Conservation (phyloP, 768 basidiomycete species). For the Kwoniella sp. region DNA sequence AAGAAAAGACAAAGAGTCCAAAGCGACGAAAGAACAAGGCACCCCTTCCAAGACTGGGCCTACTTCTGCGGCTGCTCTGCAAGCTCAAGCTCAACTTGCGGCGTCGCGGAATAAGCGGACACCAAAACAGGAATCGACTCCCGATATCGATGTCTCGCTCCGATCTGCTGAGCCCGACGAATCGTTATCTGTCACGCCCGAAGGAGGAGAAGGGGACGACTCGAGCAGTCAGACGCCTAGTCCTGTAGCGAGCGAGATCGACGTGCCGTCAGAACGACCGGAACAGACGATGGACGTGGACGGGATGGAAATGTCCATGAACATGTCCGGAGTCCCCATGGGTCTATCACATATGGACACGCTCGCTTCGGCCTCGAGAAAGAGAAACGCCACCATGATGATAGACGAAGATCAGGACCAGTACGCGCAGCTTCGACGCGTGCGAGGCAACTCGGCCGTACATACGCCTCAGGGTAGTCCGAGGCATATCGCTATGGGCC, state of each 20-base stretch:
- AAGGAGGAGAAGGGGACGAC: slow-evolving; percentile 37
- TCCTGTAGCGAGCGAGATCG: slow-evolving; percentile 25
- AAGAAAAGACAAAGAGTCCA: slow-evolving; percentile 52
- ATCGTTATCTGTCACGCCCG: slow-evolving; percentile 31
- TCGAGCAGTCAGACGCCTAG: slow-evolving; percentile 40
- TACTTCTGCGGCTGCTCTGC: slow-evolving; percentile 44
- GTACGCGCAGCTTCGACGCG: slow-evolving; percentile 32
- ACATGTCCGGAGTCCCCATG: slow-evolving; percentile 16
- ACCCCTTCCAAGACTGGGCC: slow-evolving; percentile 44
- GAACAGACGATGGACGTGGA: slow-evolving; percentile 32
- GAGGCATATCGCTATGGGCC: slow-evolving; percentile 24
- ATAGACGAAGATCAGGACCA: slow-evolving; percentile 42
- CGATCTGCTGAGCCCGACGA: slow-evolving; percentile 39
- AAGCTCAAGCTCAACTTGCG: slow-evolving; percentile 44
- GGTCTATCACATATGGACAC: slow-evolving; percentile 23
- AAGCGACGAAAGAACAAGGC: slow-evolving; percentile 35
- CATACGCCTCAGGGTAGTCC: slow-evolving; percentile 43
- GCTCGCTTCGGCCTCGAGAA: slow-evolving; percentile 27
- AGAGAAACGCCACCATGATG: slow-evolving; percentile 41
- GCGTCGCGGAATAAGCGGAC: slow-evolving; percentile 12
- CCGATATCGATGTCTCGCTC: slow-evolving; percentile 31
- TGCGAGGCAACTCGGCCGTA: slow-evolving; percentile 40
- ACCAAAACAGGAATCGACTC: slow-evolving; percentile 32
- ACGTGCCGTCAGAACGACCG: slow-evolving; percentile 7
- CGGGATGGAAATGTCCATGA: slow-evolving; percentile 19